These are phyloP conservation scores for Lignosus rhinocerotis DNA, from an alignment of 1,284 basidiomycete species.

Conservation along the genomic window DNA sequence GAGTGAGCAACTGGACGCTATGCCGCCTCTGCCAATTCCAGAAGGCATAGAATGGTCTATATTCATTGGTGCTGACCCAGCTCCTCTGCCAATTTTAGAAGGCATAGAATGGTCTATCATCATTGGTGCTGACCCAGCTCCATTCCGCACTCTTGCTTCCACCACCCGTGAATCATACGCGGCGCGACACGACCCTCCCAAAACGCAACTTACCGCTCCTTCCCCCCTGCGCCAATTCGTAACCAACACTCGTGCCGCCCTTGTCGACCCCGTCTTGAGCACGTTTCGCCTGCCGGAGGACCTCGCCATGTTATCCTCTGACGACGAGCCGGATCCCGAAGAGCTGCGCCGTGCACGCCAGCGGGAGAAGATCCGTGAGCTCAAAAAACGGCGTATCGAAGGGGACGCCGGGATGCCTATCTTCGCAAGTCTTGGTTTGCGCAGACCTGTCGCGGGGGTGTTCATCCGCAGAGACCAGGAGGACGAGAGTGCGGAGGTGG, in stretches of 20 bases:
- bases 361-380: constrained; percentile 53
- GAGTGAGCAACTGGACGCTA: constrained; percentile 42
- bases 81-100: too few species aligned
- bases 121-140: constrained; percentile 43
- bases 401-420: constrained; percentile 21
- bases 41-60: constrained; percentile 52
- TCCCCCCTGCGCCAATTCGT: constrained; percentile 67
- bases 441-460: constrained; percentile 38
- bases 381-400: constrained; percentile 53
- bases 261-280: constrained; percentile 63
- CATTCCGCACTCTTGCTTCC: constrained; percentile 47
- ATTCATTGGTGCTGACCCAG: constrained; percentile 46
- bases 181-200: constrained; percentile 39
- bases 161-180: constrained; percentile 37
- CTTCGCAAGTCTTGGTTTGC: constrained; percentile 29
- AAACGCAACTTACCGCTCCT: constrained; percentile 45
- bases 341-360: constrained; percentile 45
- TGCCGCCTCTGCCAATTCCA: constrained; percentile 36
- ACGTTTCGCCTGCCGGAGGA: constrained; percentile 34
- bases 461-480: constrained; percentile 55
- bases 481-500: constrained; percentile 62
- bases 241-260: constrained; percentile 47
- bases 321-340: constrained; percentile 43
- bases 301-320: constrained; percentile 34
- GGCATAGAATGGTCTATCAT: constrained; percentile 56